A percentile compares a stretch with the other conserved stretches of the same genome.
Conservation (phyloP, 2,329 filamentous ascomycete genomes). For the Talaromyces sp. region DNA sequence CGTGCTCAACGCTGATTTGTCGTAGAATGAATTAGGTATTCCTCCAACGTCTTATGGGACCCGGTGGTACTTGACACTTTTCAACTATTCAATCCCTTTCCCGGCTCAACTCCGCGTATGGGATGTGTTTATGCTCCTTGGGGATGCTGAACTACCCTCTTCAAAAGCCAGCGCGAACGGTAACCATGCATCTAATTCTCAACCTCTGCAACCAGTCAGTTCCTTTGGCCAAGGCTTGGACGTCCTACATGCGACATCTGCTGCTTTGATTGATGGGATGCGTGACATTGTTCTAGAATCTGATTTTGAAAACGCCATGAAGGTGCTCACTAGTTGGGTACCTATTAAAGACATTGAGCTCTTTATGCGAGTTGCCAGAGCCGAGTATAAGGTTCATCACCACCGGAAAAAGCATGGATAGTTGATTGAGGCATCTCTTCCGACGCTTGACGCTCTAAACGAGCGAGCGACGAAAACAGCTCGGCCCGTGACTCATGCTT, state of each 20-base stretch:
- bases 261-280: constrained; percentile 85
- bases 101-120: constrained; percentile 89
- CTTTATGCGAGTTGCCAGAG: constrained; percentile 81
- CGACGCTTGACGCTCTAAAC: background rate
- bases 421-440: background rate
- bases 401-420: constrained; percentile 42
- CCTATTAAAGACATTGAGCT: constrained; percentile 91
- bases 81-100: constrained; percentile 95
- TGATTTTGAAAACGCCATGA: constrained; percentile 98
- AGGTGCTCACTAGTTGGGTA: constrained; percentile 87
- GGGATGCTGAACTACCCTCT: constrained; percentile 57
- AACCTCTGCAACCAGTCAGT: constrained; percentile 15
- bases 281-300: constrained; percentile 82
- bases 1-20: constrained; percentile 12
- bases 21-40: constrained; percentile 68
- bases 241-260: constrained; percentile 81
- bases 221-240: constrained; percentile 65
- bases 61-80: constrained; percentile 93
- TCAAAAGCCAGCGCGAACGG: constrained; percentile 11
- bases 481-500: background rate
- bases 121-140: constrained; percentile 96
- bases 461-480: background rate
- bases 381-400: constrained; percentile 70
- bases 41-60: constrained; percentile 91
- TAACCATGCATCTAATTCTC: background rate